These are phyloP conservation scores for Euphorbia pulcherrima DNA, from an alignment of 345 rosid genomes.

Conservation along the genomic window DNA sequence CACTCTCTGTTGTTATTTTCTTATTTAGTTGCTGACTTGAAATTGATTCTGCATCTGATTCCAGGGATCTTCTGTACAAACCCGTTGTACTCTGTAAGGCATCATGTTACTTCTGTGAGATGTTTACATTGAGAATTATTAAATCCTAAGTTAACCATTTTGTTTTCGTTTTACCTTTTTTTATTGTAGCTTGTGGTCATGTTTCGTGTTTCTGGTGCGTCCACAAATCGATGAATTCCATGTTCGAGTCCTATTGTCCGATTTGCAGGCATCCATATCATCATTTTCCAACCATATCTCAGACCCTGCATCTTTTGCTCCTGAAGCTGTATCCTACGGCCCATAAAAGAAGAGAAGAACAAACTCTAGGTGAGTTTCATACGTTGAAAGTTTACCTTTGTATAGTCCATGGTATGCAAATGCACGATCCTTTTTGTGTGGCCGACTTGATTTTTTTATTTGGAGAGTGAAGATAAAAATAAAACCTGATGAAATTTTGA, in stretches of 20 bases:
- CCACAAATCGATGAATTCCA: slow-evolving; percentile 48
- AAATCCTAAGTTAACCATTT: slow-evolving; percentile 4
- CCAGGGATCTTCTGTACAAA: slow-evolving; percentile 89
- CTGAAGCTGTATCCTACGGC: slow-evolving; percentile 60
- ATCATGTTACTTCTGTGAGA: not conserved
- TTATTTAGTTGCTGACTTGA: slow-evolving; percentile 2
- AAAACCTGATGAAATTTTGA: not conserved
- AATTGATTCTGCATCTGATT: slow-evolving; percentile 8
- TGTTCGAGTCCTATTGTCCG: slow-evolving; percentile 50
- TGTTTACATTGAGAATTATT: not conserved
- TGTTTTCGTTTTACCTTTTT: not conserved
- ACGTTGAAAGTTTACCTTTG: not conserved
- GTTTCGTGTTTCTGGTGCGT: slow-evolving; percentile 95
- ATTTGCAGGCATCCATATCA: slow-evolving; percentile 57
- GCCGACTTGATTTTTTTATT: not conserved
- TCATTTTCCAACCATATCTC: slow-evolving; percentile 66
- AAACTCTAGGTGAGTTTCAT: slow-evolving; percentile 44
- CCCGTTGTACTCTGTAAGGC: slow-evolving; percentile 73
- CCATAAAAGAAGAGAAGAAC: slow-evolving; percentile 49
- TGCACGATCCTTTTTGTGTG: not conserved
- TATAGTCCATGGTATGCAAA: not conserved
- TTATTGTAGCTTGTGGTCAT: slow-evolving; percentile 78
- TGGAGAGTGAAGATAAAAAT: not conserved
- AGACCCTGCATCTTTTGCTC: slow-evolving; percentile 57
- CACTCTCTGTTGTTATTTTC: not conserved